Conservation (phyloP, 2,329 filamentous ascomycete species). For the Fusarium longipes region DNA sequence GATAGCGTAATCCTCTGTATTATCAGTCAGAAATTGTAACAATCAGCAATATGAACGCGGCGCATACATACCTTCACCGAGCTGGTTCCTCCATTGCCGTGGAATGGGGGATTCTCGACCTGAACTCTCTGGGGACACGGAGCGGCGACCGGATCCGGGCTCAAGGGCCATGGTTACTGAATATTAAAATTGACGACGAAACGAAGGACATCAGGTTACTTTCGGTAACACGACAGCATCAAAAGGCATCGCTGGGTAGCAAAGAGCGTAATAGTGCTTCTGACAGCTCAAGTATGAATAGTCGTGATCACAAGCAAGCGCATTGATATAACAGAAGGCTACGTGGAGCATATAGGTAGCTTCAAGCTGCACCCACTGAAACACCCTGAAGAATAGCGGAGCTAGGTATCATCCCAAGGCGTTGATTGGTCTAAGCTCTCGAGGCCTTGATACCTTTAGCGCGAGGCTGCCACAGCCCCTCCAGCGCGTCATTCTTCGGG, state of each 20-base stretch:
- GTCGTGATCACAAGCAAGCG: slow-evolving; percentile 35
- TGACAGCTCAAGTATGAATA: slow-evolving; percentile 17
- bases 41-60: too few relatives aligned
- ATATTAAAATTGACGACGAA: slow-evolving; percentile 29
- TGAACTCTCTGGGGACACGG: slow-evolving; percentile 83
- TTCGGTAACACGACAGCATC: slow-evolving; percentile 18
- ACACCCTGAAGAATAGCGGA: slow-evolving; percentile 27
- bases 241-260: slow-evolving; percentile 32
- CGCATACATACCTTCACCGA: slow-evolving; percentile 75
- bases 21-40: slow-evolving; percentile 17
- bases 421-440: slow-evolving; percentile 41
- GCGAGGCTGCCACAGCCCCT: slow-evolving; percentile 45
- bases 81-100: slow-evolving; percentile 80
- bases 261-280: slow-evolving; percentile 10
- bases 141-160: slow-evolving; percentile 65
- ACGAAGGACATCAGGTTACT: slow-evolving; percentile 41
- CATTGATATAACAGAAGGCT: slow-evolving; percentile 44
- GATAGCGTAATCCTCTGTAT: slow-evolving; percentile 63
- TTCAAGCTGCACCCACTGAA: slow-evolving; percentile 30
- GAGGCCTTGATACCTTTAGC: slow-evolving; percentile 34
- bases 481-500: slow-evolving; percentile 35
- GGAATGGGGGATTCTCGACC: slow-evolving; percentile 81
- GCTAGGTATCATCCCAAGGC: not conserved
- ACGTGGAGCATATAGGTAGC: slow-evolving; percentile 41
- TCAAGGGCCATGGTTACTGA: slow-evolving; percentile 71